phyloP scores from a whole-genome alignment of 371 early-diverging fungal species.

The Apophysomyces trapeziformis region DNA sequence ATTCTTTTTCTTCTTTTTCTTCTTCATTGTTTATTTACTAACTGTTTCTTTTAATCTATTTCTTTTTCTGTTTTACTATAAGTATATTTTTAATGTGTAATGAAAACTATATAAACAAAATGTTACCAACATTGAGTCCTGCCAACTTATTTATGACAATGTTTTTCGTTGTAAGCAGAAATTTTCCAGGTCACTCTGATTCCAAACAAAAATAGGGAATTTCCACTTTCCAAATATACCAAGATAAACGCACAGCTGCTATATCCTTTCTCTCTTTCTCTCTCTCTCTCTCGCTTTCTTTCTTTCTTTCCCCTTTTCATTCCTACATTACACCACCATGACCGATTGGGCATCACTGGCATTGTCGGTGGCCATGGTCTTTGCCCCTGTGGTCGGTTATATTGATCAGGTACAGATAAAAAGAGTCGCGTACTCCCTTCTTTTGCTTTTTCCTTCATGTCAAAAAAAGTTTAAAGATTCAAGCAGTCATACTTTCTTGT shows the following conservation, averaged over 20 bases:
- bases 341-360: constrained; percentile 14
- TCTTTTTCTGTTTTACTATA: background rate
- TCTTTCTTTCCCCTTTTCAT: background rate
- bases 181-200: no score
- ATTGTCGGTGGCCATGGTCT: constrained; percentile 28
- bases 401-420: constrained; percentile 25
- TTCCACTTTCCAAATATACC: no score
- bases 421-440: background rate
- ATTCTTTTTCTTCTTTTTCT: background rate
- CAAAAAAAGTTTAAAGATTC: background rate
- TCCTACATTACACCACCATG: constrained; percentile 12
- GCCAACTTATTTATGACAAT: no score
- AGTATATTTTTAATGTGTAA: no score
- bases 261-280: no score
- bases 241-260: no score
- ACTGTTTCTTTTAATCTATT: background rate
- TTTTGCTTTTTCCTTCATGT: constrained; percentile 1
- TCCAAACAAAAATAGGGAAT: no score
- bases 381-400: constrained; percentile 33
- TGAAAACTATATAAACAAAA: no score
- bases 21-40: background rate
- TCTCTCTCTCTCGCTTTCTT: background rate
- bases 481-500: background rate
- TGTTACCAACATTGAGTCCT: no score
- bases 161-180: no score